Conservation (phyloP, 805 yeast species). For the Hanseniaspora mollemarum region DNA sequence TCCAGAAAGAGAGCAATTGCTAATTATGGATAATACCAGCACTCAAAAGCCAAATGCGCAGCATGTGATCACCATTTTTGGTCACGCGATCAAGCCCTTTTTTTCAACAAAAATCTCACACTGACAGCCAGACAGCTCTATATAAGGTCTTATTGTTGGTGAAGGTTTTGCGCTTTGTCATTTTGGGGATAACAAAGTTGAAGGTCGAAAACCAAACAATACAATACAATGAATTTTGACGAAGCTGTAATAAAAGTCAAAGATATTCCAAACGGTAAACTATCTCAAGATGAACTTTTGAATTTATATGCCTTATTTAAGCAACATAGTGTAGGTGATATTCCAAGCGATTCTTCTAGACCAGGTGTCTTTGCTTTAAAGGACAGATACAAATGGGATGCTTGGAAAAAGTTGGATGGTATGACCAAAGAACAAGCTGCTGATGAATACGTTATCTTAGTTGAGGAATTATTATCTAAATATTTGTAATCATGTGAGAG, state of each 20-base stretch:
- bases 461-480: constrained; percentile 48
- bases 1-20: no score
- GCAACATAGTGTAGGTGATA: constrained; percentile 96
- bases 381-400: constrained; percentile 96
- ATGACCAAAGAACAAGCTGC: constrained; percentile 84
- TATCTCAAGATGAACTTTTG: constrained; percentile 76
- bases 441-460: constrained; percentile 58
- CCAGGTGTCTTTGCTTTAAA: constrained; percentile 89
- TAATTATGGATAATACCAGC: no score
- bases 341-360: constrained; percentile 51
- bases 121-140: no score
- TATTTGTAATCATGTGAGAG: constrained; percentile 24
- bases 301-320: constrained; percentile 84
- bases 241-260: constrained; percentile 47
- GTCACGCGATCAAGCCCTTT: no score
- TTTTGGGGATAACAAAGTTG: no score
- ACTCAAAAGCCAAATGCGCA: no score
- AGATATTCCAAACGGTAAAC: constrained; percentile 68
- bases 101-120: no score
- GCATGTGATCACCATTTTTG: no score
- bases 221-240: constrained; percentile 27
- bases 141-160: no score
- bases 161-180: no score
- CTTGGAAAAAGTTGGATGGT: constrained; percentile 87
- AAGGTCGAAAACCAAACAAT: background rate